These are phyloP conservation scores for Xylaria venustula DNA, from an alignment of 495 filamentous ascomycete genomes.

Conservation along the genomic window DNA sequence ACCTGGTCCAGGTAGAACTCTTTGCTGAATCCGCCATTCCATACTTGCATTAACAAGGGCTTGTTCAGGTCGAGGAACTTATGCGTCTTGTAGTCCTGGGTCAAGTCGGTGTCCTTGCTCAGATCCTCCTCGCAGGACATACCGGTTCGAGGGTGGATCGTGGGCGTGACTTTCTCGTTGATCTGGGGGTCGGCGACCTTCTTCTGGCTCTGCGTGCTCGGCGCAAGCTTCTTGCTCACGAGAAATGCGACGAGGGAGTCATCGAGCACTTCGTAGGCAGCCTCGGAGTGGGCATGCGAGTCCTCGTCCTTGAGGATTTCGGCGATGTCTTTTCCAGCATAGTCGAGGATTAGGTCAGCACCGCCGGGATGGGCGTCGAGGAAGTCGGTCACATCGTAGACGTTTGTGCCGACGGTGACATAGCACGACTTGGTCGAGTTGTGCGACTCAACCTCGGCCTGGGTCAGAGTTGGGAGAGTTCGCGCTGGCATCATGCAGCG, in stretches of 20 bases:
- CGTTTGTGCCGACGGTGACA: slow-evolving; percentile 83
- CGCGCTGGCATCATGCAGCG: slow-evolving; percentile 44
- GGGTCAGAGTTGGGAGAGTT: slow-evolving; percentile 74
- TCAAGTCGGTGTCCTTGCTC: slow-evolving; percentile 76
- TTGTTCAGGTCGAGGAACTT: slow-evolving; percentile 90
- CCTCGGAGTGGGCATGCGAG: slow-evolving; percentile 82
- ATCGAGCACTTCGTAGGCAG: slow-evolving; percentile 90
- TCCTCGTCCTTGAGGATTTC: slow-evolving; percentile 79
- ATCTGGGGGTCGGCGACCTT: slow-evolving; percentile 21
- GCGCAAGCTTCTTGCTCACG: slow-evolving; percentile 42
- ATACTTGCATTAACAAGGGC: slow-evolving; percentile 86
- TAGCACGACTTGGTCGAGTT: slow-evolving; percentile 85
- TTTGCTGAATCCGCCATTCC: slow-evolving; percentile 83
- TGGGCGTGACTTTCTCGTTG: slow-evolving; percentile 31
- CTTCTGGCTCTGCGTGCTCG: slow-evolving; percentile 23
- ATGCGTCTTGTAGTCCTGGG: slow-evolving; percentile 74
- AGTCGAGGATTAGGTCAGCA: slow-evolving; percentile 81
- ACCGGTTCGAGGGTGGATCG: slow-evolving; percentile 71
- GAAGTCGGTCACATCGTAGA: slow-evolving; percentile 94
- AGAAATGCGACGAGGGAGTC: slow-evolving; percentile 78
- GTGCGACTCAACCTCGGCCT: slow-evolving; percentile 75
- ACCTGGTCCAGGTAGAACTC: slow-evolving; percentile 96
- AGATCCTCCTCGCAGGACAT: slow-evolving; percentile 85
- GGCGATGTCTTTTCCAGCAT: slow-evolving; percentile 82
- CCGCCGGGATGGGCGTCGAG: slow-evolving; percentile 88